Base-by-base conservation (phyloP, 2,329 filamentous ascomycete genomes). In the Botryotinia narcissicola region DNA sequence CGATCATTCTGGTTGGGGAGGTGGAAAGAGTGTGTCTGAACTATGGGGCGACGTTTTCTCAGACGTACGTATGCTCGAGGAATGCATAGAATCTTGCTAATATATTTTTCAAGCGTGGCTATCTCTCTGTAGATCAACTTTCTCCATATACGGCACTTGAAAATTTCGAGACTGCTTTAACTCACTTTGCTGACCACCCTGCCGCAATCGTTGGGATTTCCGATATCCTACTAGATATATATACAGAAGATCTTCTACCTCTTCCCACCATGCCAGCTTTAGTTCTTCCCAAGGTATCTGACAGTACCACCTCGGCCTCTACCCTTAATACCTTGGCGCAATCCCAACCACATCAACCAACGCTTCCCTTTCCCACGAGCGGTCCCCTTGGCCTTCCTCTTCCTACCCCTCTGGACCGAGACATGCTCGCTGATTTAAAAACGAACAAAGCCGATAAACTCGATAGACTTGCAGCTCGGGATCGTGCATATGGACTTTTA, bases 401-500 rank as follows among this genome's bases (percentile, higher is more conserved):
- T 80, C 18, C 76, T 76, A 22, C 76, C 72, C 32, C 75, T 22
- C 37, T 9, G 10, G 5, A 40, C 32, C 57, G 29, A n/a, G 8
- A 72, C 66, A n/a, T 59, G 64, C 12, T 74, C 75, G 4, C 32
- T 70, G 7, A 69, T 73, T 20, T 74, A 72, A 16, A 70, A 63
- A 20, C 72, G 71, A 60, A 72, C 67, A 46, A 76, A 40, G 78
- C 79, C 18, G 77, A 78, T 9, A 73, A 78, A 42, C 75, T 81
- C 6, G 94, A 96, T 81, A 90, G 94, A 18, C 88, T 98, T n/a
- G 93, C 95, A 5, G 93, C 95, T 25, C 90, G 95, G 32, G 96
- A 98, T 80, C 89, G 96, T 69, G 96, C 96, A 0, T 96, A 94
- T 80, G 92, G 91, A 20, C 86, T 99, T 25, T 85, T 99, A 4